Base-by-base conservation (phyloP, 768 basidiomycete species). In the Imleria badia region DNA sequence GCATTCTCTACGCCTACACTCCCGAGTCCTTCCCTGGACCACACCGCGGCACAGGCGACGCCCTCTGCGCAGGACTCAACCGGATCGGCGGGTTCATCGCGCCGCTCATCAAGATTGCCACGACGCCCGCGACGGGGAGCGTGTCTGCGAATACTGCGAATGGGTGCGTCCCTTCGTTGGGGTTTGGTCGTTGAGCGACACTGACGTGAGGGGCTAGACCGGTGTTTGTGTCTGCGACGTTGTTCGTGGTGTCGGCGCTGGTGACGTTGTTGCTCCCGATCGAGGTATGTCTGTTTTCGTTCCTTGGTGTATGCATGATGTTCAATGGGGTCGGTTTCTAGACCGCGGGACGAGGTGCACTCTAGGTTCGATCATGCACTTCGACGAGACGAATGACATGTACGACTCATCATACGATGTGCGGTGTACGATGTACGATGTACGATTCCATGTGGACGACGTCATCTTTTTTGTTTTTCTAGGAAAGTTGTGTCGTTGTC, bases 11-110 rank as follows among this genome's bases (percentile, higher is more conserved):
- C 49, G 81, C 81, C 2, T 82, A 82, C 59, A 83, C 82, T 9
- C 82, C 82, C 1, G 82, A 84, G 61, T 78, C 81, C 19, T 84
- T 84, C 70, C 79, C 82, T 0, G 79, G 80, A 0, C 78, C 80
- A 4, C 79, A 81, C 57, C 76, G 82, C 34, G 82, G 82, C 3
- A 81, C 81, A 0, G 81, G 80, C 11, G 78, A 81, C 51, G 81
- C 81, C 4, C 75, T 75, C 59, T 77, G 67, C 57, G 74, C 74
- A 55, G 77, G 74, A 15, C 72, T 81, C 59, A 82, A 82, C 60
- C 72, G 78, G 34, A 72, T 79, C 38, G 74, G 73, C 33, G 80
- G 78, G 12, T 66, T 81, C 49, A 74, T 80, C 33, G 73, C 78
- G 0, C 80, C 80, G 29, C 69, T 79, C 36, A 78, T 80, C 63